Conservation (phyloP, 108 stramenopile genomes). For the Stephanodiscus triporus region DNA sequence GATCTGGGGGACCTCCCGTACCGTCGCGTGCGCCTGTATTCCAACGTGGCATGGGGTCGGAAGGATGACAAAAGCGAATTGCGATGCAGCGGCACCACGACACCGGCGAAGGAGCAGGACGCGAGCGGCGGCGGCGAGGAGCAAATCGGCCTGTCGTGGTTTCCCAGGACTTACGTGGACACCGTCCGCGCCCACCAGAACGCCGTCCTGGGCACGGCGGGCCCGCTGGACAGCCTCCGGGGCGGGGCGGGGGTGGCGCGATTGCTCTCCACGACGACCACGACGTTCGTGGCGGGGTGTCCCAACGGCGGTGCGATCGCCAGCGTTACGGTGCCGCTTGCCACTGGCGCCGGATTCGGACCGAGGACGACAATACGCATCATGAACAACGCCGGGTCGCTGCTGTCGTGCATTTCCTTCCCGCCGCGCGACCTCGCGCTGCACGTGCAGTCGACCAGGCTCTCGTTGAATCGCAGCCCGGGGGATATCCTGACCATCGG, state of each 20-base stretch:
- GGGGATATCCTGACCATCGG: constrained; percentile 78
- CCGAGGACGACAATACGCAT: constrained; percentile 56
- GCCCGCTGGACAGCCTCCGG: not conserved
- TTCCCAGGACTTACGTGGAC: constrained; percentile 42
- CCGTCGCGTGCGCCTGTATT: constrained; percentile 69
- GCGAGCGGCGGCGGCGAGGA: constrained; percentile 25
- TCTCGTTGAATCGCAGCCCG: constrained; percentile 26
- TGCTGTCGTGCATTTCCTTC: constrained; percentile 60
- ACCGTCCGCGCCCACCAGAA: constrained; percentile 33
- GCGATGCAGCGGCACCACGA: not conserved
- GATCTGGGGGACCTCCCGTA: constrained; percentile 87
- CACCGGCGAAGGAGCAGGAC: not conserved
- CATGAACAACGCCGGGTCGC: constrained; percentile 66
- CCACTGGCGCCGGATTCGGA: constrained; percentile 55
- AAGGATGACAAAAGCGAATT: not conserved
- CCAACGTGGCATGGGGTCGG: constrained; percentile 66
- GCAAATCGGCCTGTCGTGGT: constrained; percentile 40
- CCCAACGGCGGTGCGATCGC: constrained; percentile 87
- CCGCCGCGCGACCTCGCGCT: constrained; percentile 46
- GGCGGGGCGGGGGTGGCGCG: constrained; percentile 54
- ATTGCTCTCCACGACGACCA: constrained; percentile 65
- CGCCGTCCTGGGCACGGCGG: constrained; percentile 28
- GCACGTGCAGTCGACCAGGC: constrained; percentile 8
- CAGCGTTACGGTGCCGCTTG: constrained; percentile 64
- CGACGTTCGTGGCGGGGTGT: constrained; percentile 77